A percentile compares a stretch with the other conserved stretches of the same genome.
Evolutionary conservation across 352 stramenopile species (phyloP).

Genomic region (Thalassiosira hispida): DNA sequence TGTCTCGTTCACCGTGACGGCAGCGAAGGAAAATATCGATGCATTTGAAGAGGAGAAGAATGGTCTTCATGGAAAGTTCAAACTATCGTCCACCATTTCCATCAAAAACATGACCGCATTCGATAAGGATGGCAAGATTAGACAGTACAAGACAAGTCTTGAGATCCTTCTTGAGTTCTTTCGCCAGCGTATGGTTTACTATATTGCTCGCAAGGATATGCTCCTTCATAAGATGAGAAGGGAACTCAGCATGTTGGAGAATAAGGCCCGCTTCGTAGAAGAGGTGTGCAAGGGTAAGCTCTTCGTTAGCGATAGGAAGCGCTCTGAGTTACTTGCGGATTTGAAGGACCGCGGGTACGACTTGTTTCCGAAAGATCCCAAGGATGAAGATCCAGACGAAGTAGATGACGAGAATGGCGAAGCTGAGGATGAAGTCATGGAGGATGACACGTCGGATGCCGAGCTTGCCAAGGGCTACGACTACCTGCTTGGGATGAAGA

Average conservation of each 20-base stretch:
- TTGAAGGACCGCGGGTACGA: conserved; percentile 86
- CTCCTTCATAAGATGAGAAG: conserved; percentile 86
- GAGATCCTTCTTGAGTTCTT: conserved; percentile 95
- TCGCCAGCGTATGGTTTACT: conserved; percentile 89
- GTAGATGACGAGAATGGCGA: conserved; percentile 57
- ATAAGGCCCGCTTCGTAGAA: conserved; percentile 97
- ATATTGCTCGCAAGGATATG: conserved; percentile 78
- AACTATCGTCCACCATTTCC: conserved; percentile 92
- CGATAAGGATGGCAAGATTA: conserved; percentile 90
- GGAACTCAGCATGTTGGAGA: conserved; percentile 90
- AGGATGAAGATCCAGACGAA: conserved; percentile 51
- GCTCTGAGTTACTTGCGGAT: conserved; percentile 84
- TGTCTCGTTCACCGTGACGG: conserved; percentile 88
- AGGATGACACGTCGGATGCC: conserved; percentile 62
- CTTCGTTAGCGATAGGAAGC: conserved; percentile 89
- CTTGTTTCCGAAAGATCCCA: conserved; percentile 67
- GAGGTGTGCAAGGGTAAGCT: conserved; percentile 93
- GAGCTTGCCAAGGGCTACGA: conserved; percentile 91
- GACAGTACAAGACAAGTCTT: conserved; percentile 90
- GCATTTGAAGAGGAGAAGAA: conserved; percentile 87
- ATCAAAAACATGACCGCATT: conserved; percentile 99
- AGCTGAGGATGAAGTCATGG: conserved; percentile 61
- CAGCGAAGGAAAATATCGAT: conserved; percentile 84
- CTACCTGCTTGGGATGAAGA: conserved; percentile 97
- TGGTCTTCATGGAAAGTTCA: conserved; percentile 91